These are phyloP conservation scores for Scalesia atractyloides DNA, from an alignment of 129 eudicot genomes.

Conservation along the genomic window DNA sequence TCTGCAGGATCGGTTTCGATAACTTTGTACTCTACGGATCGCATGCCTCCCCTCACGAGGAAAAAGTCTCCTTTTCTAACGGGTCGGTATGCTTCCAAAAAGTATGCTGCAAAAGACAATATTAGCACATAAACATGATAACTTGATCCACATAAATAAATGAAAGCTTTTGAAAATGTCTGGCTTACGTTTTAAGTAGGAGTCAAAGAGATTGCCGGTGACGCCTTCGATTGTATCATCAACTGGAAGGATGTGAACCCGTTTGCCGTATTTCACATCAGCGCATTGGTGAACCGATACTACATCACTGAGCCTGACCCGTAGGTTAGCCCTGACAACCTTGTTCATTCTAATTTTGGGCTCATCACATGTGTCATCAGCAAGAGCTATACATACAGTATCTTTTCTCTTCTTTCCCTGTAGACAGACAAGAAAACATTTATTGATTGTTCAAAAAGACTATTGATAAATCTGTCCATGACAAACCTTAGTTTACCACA, in stretches of 20 bases:
- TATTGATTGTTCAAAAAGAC: not conserved
- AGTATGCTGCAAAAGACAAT: slow-evolving; percentile 62
- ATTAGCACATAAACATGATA: slow-evolving; percentile 1
- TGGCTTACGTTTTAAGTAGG: slow-evolving; percentile 84
- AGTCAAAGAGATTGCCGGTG: slow-evolving; percentile 88
- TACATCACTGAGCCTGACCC: slow-evolving; percentile 92
- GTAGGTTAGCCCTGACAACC: slow-evolving; percentile 75
- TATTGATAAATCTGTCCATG: not conserved
- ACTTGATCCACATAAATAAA: not conserved
- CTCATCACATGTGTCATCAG: slow-evolving; percentile 92
- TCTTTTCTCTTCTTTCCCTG: slow-evolving; percentile 97
- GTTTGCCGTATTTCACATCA: slow-evolving; percentile 94
- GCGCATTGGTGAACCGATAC: slow-evolving; percentile 92
- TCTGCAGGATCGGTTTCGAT: slow-evolving; percentile 90
- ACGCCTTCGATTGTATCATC: slow-evolving; percentile 93
- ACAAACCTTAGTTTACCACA: not conserved
- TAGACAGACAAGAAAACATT: not conserved
- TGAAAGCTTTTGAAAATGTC: not conserved
- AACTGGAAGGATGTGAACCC: slow-evolving; percentile 91
- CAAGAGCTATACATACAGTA: slow-evolving; percentile 89
- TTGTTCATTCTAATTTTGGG: slow-evolving; percentile 94
- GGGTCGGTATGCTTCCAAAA: slow-evolving; percentile 89
- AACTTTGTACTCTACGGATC: slow-evolving; percentile 84
- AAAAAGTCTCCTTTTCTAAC: slow-evolving; percentile 81
- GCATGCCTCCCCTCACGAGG: slow-evolving; percentile 95